Conservation (phyloP, 2,329 filamentous ascomycete genomes). For the Reticulascus tulasneorum region DNA sequence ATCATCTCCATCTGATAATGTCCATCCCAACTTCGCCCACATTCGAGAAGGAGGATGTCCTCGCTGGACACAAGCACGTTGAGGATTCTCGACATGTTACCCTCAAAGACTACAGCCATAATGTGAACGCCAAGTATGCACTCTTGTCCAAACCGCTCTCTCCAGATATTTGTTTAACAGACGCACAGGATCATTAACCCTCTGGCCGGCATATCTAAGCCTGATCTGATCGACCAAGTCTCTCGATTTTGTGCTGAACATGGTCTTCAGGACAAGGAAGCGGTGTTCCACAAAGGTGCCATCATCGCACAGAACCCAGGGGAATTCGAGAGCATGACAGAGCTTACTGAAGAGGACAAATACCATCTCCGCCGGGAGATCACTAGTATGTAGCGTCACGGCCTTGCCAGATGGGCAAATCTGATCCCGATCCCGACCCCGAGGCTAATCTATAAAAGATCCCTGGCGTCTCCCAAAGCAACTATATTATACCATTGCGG, state of each 20-base stretch:
- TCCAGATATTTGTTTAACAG: not conserved
- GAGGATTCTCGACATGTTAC: no score
- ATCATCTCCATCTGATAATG: conserved; percentile 4
- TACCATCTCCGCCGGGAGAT: conserved; percentile 57
- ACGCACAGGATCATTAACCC: conserved; percentile 41
- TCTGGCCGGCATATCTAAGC: conserved; percentile 44
- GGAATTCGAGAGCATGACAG: conserved; percentile 55
- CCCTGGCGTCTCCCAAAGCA: conserved; percentile 61
- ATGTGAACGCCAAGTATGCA: no score
- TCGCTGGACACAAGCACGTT: not conserved
- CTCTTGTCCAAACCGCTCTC: not conserved
- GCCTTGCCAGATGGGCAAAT: no score
- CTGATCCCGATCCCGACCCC: no score
- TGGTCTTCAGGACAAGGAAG: conserved; percentile 53
- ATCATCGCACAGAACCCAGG: conserved; percentile 68
- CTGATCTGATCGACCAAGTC: conserved; percentile 53
- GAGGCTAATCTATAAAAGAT: no score
- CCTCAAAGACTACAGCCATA: no score
- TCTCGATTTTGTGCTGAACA: conserved; percentile 59
- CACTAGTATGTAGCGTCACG: no score
- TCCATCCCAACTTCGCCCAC: not conserved
- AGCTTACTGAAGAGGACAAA: conserved; percentile 58
- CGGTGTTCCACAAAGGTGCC: conserved; percentile 63
- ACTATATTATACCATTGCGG: conserved; percentile 63
- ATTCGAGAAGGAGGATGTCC: not conserved